Conservation (phyloP, 2,329 filamentous ascomycete genomes). For the Drechslerella coelobrocha region DNA sequence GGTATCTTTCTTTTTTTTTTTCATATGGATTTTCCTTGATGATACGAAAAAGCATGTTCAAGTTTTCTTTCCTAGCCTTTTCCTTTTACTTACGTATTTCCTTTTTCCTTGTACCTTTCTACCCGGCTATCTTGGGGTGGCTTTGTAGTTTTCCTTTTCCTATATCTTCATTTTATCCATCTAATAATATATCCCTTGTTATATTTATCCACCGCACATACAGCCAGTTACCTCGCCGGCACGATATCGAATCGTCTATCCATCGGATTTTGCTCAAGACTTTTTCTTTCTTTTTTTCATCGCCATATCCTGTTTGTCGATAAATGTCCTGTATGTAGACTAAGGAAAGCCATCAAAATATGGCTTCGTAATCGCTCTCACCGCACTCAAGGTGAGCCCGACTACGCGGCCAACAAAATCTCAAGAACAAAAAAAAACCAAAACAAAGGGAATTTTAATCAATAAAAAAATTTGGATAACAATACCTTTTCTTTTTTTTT, state of each 20-base stretch:
- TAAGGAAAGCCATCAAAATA: slow-evolving; percentile 5
- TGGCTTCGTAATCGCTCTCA: not conserved
- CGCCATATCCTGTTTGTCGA: slow-evolving; percentile 19
- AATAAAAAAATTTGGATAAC: too few relatives aligned
- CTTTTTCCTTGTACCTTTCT: slow-evolving; percentile 22
- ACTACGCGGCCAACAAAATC: too few relatives aligned
- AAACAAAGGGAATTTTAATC: too few relatives aligned
- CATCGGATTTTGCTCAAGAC: not conserved
- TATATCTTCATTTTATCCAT: not conserved
- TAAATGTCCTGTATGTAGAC: slow-evolving; percentile 42
- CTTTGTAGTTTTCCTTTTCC: not conserved
- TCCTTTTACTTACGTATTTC: not conserved
- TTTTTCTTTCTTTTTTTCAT: not conserved
- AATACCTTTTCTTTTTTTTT: too few relatives aligned
- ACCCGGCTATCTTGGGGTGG: too few relatives aligned
- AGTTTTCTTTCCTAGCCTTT: not conserved
- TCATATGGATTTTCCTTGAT: not conserved
- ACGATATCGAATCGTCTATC: not conserved
- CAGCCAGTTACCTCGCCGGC: not conserved
- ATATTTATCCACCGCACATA: slow-evolving; percentile 1
- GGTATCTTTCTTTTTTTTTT: not conserved
- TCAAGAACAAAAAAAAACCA: too few relatives aligned
- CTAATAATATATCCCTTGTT: not conserved
- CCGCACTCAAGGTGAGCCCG: too few relatives aligned
- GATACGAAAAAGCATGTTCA: not conserved